Evolutionary conservation across 1,139 yeast genomes (phyloP).

Genomic region (Scheffersomyces lignicola): DNA sequence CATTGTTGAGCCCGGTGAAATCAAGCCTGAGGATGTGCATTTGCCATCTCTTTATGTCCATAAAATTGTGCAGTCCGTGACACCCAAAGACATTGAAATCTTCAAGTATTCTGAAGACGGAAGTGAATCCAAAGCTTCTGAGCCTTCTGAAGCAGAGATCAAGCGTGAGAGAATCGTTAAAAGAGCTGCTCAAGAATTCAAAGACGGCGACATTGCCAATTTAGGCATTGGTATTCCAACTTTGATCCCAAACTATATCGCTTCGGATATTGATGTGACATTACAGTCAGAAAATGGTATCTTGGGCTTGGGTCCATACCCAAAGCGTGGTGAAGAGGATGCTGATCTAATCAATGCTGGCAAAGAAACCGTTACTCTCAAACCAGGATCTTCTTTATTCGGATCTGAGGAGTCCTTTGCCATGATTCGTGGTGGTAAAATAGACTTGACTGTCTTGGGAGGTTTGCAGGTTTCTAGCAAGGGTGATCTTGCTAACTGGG

Average conservation of each 20-base stretch:
- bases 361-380: conserved; percentile 49
- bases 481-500: conserved; percentile 57
- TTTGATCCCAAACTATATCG: conserved; percentile 43
- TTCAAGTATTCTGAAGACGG: conserved; percentile 17
- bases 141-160: conserved; percentile 17
- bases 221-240: conserved; percentile 55
- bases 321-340: conserved; percentile 42
- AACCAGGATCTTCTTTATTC: conserved; percentile 46
- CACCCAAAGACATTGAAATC: conserved; percentile 46
- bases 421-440: conserved; percentile 50
- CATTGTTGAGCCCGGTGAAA: conserved; percentile 48
- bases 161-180: conserved; percentile 38
- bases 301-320: conserved; percentile 51
- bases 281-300: conserved; percentile 53
- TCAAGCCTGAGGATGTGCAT: conserved; percentile 46
- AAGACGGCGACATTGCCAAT: conserved; percentile 43
- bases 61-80: conserved; percentile 36
- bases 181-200: conserved; percentile 48
- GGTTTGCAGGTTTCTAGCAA: conserved; percentile 49
- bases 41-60: conserved; percentile 47
- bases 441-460: conserved; percentile 47
- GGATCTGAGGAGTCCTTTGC: conserved; percentile 53
- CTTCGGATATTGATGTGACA: conserved; percentile 35
- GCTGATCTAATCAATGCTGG: conserved; percentile 54
- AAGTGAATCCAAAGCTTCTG: conserved; percentile 10